Percentiles rank a stretch among this genome's conserved stretches.
These are phyloP conservation scores for Saturnispora galanensis DNA, from an alignment of 805 yeast species.

Conservation along the genomic window DNA sequence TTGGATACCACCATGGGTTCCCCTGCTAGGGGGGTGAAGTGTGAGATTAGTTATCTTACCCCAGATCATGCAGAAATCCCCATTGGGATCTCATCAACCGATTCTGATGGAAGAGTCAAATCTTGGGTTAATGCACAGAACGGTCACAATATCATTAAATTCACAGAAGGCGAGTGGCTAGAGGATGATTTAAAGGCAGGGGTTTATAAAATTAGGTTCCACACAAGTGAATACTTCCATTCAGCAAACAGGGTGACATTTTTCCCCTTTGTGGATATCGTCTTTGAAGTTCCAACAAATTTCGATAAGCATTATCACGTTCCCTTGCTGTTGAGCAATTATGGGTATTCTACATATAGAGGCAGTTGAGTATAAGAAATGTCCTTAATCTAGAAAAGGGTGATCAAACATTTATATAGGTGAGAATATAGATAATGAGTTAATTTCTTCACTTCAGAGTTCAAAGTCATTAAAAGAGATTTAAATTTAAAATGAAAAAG, in stretches of 20 bases:
- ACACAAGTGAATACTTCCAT: constrained; percentile 57
- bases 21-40: constrained; percentile 72
- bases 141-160: constrained; percentile 1
- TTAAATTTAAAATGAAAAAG: too few species aligned
- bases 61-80: not conserved
- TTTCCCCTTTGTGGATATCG: constrained; percentile 81
- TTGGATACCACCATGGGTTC: constrained; percentile 75
- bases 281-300: constrained; percentile 55
- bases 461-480: too few species aligned
- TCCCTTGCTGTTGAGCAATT: constrained; percentile 75
- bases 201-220: constrained; percentile 64
- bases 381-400: too few species aligned
- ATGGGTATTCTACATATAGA: constrained; percentile 83
- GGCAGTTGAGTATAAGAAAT: constrained; percentile 33
- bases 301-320: constrained; percentile 82
- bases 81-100: constrained; percentile 35
- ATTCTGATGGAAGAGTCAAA: constrained; percentile 71
- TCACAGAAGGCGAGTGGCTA: constrained; percentile 30
- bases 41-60: constrained; percentile 42
- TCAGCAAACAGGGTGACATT: constrained; percentile 40
- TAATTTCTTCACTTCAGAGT: too few species aligned
- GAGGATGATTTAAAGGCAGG: constrained; percentile 40
- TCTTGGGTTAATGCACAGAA: constrained; percentile 40
- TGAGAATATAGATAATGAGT: too few species aligned
- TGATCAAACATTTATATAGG: too few species aligned